Evolutionary conservation across 2,329 filamentous ascomycete genomes (phyloP), one percentile per base, ranked within the genome.

Genomic region (Mollisia scopiformis): DNA sequence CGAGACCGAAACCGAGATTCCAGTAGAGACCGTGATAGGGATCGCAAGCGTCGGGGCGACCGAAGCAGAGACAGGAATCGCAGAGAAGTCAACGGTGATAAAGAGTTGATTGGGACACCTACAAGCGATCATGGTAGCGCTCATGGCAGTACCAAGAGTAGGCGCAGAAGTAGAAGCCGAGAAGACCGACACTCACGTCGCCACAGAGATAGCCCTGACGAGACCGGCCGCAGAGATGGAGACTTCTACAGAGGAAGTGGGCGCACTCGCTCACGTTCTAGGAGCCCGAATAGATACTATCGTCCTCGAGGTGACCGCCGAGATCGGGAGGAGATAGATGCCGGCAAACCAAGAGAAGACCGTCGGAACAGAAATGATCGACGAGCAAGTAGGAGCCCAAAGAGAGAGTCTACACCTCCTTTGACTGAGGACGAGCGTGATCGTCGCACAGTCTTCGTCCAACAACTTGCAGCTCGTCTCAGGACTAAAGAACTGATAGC

Each of bases 341-440:
- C 84, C 11, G 78, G 66, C 66, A 79, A 65, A 69, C 65, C 68
- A 43, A 67, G 71, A 66, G 78, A 75, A 73, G 79, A 68, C 75
- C 79, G 70, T 70, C 74, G 66, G 75, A 75, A 67, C 71, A 75
- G 61, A 75, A 75, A 67, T 73, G 77, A 70, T 31, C 72, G 75
- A 59, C 75, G 77, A 62, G 69, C 72, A 62, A 75, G 75, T 67
- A 76, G 76, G 64, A 75, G 74, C 59, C 76, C 75, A 57, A 75
- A 75, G 64, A 66, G 73, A 68, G 84, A 86, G 64, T 76, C 75
- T 59, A 88, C 89, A 56, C 89, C 92, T 28, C 88, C 91, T 73
- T 86, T 91, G 62, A 97, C 91, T 71, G 93, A 97, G 76, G 95
- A 98, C 78, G 95, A 99, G 79, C 90, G 94, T 73, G 95, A 99